Evolutionary conservation across 2,329 filamentous ascomycete species (phyloP).

Genomic region (Aureobasidium sp.): DNA sequence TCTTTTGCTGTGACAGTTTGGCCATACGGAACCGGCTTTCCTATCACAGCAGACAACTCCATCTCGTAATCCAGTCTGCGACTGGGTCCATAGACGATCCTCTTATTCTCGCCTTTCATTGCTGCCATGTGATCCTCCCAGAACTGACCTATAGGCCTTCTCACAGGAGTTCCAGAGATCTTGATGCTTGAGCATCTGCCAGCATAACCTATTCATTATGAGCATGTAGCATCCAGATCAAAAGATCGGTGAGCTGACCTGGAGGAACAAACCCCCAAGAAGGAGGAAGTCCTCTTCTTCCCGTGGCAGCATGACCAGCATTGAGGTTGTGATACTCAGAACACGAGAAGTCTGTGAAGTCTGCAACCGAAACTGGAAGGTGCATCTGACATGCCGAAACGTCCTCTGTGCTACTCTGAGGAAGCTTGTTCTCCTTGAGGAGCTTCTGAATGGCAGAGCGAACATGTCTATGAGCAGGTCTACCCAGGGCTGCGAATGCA

Average conservation of each 20-base stretch:
- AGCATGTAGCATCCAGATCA: not conserved
- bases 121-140: conserved; percentile 19
- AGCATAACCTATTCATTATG: conserved; percentile 35
- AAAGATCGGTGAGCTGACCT: conserved; percentile 25
- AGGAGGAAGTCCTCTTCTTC: conserved; percentile 33
- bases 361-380: conserved; percentile 46
- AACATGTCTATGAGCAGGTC: conserved; percentile 27
- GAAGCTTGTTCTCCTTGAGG: conserved; percentile 22
- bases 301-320: conserved; percentile 35
- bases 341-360: conserved; percentile 52
- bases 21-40: conserved; percentile 32
- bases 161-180: conserved; percentile 39
- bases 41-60: conserved; percentile 40
- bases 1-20: conserved; percentile 31
- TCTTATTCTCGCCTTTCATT: conserved; percentile 35
- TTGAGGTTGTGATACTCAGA: conserved; percentile 46
- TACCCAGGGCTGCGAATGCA: conserved; percentile 39
- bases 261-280: conserved; percentile 30
- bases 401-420: conserved; percentile 23
- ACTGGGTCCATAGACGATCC: conserved; percentile 40
- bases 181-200: conserved; percentile 47
- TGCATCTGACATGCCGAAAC: conserved; percentile 40
- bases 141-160: conserved; percentile 40
- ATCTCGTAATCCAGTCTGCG: conserved; percentile 41
- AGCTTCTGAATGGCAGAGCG: conserved; percentile 33